Evolutionary conservation across 2,329 filamentous ascomycete genomes (phyloP), one percentile per base, ranked within the genome.

Genomic region (Neopestalotiopsis clavispora): DNA sequence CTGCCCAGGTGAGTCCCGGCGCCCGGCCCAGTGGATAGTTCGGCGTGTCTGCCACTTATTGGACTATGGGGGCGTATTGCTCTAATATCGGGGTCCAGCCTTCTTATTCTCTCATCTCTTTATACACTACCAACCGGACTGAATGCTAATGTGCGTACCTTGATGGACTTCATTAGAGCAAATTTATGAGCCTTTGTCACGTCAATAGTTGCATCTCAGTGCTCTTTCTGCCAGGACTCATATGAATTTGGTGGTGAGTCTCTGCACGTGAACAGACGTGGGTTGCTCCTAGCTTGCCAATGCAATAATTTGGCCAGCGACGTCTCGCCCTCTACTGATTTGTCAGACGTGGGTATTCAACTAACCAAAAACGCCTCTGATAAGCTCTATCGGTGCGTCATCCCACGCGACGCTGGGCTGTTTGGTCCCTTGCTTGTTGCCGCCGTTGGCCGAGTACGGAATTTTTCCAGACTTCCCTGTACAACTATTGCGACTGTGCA

Each of bases 321-420:
- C 45, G 45, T 52, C 14, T 52, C 45, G n/a, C n/a, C 20, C 17
- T 7, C 2, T 9, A 14, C 17, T 52, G 45, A 52, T 52, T 52
- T 52, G 45, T 52, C 45, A 59, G 23, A 34, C 57, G 20, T 34
- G 57, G 14, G 23, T 62, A 62, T 62, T 62, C 59, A 62, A n/a
- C 52, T 57, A 66, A 57, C 63, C 63, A 42, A 66, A 52, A n/a
- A n/a, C 17, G 63, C 49, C 28, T 30, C 23, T 38, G 63, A 66
- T 66, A 66, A 42, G 63, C 63, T 38, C 34, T 57, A 66, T 57
- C 63, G 42, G 63, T 57, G 49, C 63, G 63, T 66, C 63, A 66
- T 66, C 63, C 49, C n/a, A 52, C 12, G 59, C 59, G 59, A 62
- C 32, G 40, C 34, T 38, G 59, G 28, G n/a, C 59, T 30, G 34